Evolutionary conservation across 106 monocot species (phyloP).

Genomic region (Dendrobium catenatum): DNA sequence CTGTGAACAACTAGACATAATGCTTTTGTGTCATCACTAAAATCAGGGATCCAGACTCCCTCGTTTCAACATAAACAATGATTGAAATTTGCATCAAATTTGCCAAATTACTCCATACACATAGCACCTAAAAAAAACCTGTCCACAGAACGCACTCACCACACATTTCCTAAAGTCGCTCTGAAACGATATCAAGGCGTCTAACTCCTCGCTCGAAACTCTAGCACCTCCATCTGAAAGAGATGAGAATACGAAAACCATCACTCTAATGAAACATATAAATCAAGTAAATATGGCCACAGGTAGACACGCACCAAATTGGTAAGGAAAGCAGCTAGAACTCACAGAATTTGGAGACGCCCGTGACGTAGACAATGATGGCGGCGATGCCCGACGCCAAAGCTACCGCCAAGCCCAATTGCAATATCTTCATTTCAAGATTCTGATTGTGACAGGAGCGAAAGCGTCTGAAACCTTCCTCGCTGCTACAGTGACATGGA

Average conservation of each 20-base stretch:
- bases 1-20: neutral
- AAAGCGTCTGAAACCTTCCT: neutral
- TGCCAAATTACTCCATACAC: neutral
- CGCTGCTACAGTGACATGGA: neutral
- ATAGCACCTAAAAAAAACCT: neutral
- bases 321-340: neutral
- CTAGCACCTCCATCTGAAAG: slow-evolving; percentile 21
- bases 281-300: neutral
- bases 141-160: slow-evolving; percentile 32
- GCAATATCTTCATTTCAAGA: slow-evolving; percentile 44
- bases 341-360: slow-evolving; percentile 43
- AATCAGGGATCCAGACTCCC: neutral
- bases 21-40: neutral
- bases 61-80: neutral
- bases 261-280: neutral
- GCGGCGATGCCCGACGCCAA: slow-evolving; percentile 40
- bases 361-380: slow-evolving; percentile 53
- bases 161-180: slow-evolving; percentile 63
- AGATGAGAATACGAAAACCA: neutral
- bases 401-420: slow-evolving; percentile 33
- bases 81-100: neutral
- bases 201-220: slow-evolving; percentile 39
- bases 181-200: slow-evolving; percentile 37
- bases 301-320: neutral
- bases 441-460: neutral